These are phyloP conservation scores for Schwanniomyces yamadae DNA, from an alignment of 805 yeast genomes.

Conservation along the genomic window DNA sequence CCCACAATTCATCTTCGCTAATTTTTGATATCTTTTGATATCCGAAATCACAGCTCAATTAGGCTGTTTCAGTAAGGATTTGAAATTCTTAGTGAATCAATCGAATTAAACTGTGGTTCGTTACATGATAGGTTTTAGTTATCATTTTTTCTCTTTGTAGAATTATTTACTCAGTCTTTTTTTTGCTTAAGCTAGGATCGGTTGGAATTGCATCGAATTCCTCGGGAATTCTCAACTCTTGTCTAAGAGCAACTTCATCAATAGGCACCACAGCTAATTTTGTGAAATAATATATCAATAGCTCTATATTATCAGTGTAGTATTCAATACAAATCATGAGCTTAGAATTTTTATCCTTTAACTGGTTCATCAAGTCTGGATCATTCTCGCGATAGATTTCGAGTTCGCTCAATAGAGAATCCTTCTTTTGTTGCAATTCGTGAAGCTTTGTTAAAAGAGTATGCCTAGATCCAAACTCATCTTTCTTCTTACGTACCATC, in stretches of 20 bases:
- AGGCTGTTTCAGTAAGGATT: too few relatives aligned
- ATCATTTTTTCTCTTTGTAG: too few relatives aligned
- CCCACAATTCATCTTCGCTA: too few relatives aligned
- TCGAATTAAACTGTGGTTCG: too few relatives aligned
- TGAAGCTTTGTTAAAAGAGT: conserved; percentile 5
- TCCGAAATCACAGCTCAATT: too few relatives aligned
- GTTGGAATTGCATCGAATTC: conserved; percentile 29
- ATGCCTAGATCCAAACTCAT: conserved; percentile 10
- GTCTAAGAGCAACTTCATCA: conserved; percentile 24
- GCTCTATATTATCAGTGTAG: conserved; percentile 43
- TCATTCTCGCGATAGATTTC: conserved; percentile 5
- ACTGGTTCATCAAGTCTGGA: conserved; percentile 4
- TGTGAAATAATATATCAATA: conserved; percentile 35
- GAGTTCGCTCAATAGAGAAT: neutral
- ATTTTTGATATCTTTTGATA: too few relatives aligned
- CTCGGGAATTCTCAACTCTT: conserved; percentile 45
- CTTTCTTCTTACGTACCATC: conserved; percentile 2
- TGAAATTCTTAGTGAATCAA: too few relatives aligned
- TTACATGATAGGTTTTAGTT: too few relatives aligned
- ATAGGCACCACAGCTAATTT: conserved; percentile 22
- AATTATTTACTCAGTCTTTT: too few relatives aligned
- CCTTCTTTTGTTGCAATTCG: conserved; percentile 5
- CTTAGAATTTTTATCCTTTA: conserved; percentile 11
- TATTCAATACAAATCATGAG: conserved; percentile 9
- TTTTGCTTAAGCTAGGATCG: too few relatives aligned